Base-by-base conservation (phyloP, 352 stramenopile genomes). In the Pythium dissotocum region DNA sequence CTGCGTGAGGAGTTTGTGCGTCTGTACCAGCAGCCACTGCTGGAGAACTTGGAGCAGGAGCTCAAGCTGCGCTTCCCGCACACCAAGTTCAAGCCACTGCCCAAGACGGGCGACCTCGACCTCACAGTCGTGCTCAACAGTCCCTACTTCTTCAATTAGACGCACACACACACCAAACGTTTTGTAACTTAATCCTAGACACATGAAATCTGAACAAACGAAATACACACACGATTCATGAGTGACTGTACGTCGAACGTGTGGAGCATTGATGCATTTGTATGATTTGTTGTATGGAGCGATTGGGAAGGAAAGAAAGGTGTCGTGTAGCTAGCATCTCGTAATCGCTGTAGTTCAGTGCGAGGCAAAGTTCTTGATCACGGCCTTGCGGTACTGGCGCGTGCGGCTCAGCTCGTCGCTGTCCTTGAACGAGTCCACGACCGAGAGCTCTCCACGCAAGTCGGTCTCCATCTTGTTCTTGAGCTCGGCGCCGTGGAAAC, bases 101-200 rank as follows among this genome's bases (percentile, higher is more conserved):
- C 97, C 2, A 69, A 94, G 69, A 78, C 89, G 65, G 98, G 98
- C 56, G 77, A 97, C 44, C 84, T 99, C 38, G 88, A 99, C 75
- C 77, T 99, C 6, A 82, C 90, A 51, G 87, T 97, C 61, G 97
- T 99, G 30, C 88, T 96, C 57, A 85, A 97, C 60, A 98, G 97
- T 71, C 85, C 82, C 24, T 99, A 99, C 86, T 99, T 99, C 75
- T 99, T 99, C 79, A 98, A 99, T 74, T 99, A 98, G 79, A 76
- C 58, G 51, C 42, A 16, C 40, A 6, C 28, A 56, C 52, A 36
- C 44, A 42, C 28, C 33, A 16, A 8, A 26, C 14, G 18, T 62
- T 69, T 65, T 72, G 59, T 75, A 72, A 72, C 71, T 74, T 70
- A 74, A 74, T 49, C 42, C 42, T 49, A 49, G 42, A 49, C 42